Percentiles rank a stretch among this genome's conserved stretches.
Conservation (phyloP, 768 basidiomycete species). For the Pisolithus tinctorius region DNA sequence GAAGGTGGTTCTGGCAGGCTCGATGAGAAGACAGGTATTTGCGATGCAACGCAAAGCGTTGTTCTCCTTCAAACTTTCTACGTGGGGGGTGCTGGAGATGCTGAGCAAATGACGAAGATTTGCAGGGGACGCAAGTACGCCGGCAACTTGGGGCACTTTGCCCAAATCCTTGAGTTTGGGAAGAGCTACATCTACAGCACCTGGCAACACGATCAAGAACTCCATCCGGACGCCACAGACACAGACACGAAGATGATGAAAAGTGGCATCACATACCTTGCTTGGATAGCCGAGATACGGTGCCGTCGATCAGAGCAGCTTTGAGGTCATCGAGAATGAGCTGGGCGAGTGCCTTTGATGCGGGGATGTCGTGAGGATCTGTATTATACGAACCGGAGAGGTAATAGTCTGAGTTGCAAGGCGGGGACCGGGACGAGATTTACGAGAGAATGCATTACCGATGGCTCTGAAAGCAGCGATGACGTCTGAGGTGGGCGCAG, state of each 20-base stretch:
- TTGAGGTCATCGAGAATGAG: slow-evolving; percentile 56
- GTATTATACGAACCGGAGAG: not conserved
- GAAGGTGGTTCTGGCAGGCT: slow-evolving; percentile 52
- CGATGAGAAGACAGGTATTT: slow-evolving; percentile 69
- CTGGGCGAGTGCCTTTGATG: slow-evolving; percentile 52
- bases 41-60: slow-evolving; percentile 75
- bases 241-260: too few species aligned
- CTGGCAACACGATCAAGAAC: not conserved
- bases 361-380: slow-evolving; percentile 37
- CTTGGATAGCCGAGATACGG: slow-evolving; percentile 42
- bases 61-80: slow-evolving; percentile 53
- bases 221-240: not conserved
- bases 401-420: not conserved
- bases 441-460: slow-evolving; percentile 20
- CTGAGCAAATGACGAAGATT: slow-evolving; percentile 54
- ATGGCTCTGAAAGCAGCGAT: slow-evolving; percentile 21
- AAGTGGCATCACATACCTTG: slow-evolving; percentile 41
- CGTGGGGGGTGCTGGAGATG: slow-evolving; percentile 34
- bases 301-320: slow-evolving; percentile 25
- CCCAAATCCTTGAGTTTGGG: slow-evolving; percentile 70
- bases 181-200: slow-evolving; percentile 57
- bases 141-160: slow-evolving; percentile 61
- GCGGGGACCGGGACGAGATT: not conserved
- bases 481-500: not conserved
- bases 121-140: slow-evolving; percentile 44